phyloP scores from a whole-genome alignment of 768 basidiomycete species.

The Gautieria morchelliformis region DNA sequence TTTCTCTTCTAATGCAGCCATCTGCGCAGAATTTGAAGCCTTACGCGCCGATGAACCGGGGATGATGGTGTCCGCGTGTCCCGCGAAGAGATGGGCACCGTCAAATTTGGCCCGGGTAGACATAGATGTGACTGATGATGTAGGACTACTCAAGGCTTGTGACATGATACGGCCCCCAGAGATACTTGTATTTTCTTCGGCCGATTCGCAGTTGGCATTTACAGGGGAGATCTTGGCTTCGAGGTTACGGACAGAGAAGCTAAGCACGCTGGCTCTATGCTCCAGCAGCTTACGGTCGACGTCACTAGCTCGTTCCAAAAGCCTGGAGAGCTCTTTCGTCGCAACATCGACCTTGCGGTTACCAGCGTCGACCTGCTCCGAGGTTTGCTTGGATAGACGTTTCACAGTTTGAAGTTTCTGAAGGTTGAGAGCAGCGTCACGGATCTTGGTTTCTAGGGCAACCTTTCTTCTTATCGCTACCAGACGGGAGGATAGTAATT shows the following conservation, averaged over 20 bases:
- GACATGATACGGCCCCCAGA: neutral
- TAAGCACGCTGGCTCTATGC: slow-evolving; percentile 77
- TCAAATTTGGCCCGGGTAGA: slow-evolving; percentile 57
- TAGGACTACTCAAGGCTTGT: slow-evolving; percentile 8
- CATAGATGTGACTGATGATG: slow-evolving; percentile 34
- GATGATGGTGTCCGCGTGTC: slow-evolving; percentile 59
- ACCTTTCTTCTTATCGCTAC: slow-evolving; percentile 66
- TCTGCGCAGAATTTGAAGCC: slow-evolving; percentile 27
- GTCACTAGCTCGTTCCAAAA: slow-evolving; percentile 57
- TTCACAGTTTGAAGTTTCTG: slow-evolving; percentile 53
- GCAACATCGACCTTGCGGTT: slow-evolving; percentile 60
- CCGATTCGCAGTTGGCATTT: slow-evolving; percentile 27
- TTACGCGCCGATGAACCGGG: slow-evolving; percentile 23
- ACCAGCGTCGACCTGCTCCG: slow-evolving; percentile 66
- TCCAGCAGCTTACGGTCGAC: slow-evolving; percentile 59
- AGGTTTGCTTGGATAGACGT: slow-evolving; percentile 50
- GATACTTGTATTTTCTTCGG: slow-evolving; percentile 36
- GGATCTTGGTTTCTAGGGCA: slow-evolving; percentile 75
- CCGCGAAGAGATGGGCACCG: slow-evolving; percentile 78
- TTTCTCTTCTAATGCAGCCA: slow-evolving; percentile 51
- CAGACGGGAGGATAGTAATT: slow-evolving; percentile 55
- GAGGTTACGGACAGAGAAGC: slow-evolving; percentile 55
- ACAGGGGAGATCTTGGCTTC: slow-evolving; percentile 37
- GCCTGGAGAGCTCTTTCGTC: slow-evolving; percentile 61
- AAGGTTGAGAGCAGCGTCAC: slow-evolving; percentile 74